Base-by-base conservation (phyloP, 1,284 basidiomycete species). In the Filobasidium uniguttulatum region DNA sequence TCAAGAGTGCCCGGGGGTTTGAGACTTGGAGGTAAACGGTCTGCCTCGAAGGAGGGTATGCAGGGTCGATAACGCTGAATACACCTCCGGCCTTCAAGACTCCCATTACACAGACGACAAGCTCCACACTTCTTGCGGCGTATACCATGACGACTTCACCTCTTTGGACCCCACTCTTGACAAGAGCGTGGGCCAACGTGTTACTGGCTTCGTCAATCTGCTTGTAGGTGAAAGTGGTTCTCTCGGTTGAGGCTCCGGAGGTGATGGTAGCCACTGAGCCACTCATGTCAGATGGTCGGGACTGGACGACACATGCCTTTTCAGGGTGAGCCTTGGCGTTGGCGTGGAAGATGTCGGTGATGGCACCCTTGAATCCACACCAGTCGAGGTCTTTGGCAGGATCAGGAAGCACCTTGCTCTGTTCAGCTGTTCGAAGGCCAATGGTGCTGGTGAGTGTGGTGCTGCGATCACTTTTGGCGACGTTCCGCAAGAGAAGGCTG, bases 101-200 rank as follows among this genome's bases (percentile, higher is more conserved):
- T 45, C 87, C 94, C 80, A 99, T 85, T 5, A 98, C 90, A 17
- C 93, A 93, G 5, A 98, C 85, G 6, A 96, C 88, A 45, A 99
- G 81, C 66, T 99, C 93, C 36, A 96, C 91, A 57, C 87, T 89
- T 41, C 94, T 80, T 61, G 96, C 82, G 0, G 94, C 94, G 64
- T 98, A 99, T n/a, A 98, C 85, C 80, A 94, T 97, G 49, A 98
- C 90, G 19, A 98, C 90, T 60, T 99, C 94, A 59, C 93, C 93
- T 25, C 89, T 75, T 69, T 93, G 77, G 12, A 98, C 73, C 12
- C 93, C 93, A 15, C 78, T 79, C 60, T 82, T 77, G 47, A 97
- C 71, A 46, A 99, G 77, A 59, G 94, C 80, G 63, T 98, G 93
- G 0, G 94, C 85, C 7, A 98, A 76, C 17, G 93, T 75, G 64